phyloP scores from a whole-genome alignment of 1,284 basidiomycete genomes.

The Trametes polyzona region DNA sequence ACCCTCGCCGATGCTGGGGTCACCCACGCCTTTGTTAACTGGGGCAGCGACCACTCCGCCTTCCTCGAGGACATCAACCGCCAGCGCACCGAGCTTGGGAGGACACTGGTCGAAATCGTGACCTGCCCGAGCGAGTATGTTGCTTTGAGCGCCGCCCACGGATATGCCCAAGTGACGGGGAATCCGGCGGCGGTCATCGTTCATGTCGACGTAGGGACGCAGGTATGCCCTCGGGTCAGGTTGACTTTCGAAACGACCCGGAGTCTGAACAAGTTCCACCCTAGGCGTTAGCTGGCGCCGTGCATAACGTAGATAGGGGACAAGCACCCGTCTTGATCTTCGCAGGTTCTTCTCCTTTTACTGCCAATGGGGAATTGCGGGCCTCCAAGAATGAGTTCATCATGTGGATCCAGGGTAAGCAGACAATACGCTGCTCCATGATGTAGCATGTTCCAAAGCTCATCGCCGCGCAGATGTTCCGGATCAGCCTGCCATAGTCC shows the following conservation, averaged over 20 bases:
- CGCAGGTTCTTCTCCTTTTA: slow-evolving; percentile 68
- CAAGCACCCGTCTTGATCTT: slow-evolving; percentile 71
- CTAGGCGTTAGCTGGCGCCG: slow-evolving; percentile 54
- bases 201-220: slow-evolving; percentile 75
- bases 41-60: slow-evolving; percentile 76
- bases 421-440: too few species aligned
- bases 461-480: slow-evolving; percentile 52
- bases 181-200: slow-evolving; percentile 72
- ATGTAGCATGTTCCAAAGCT: background rate
- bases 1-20: slow-evolving; percentile 63
- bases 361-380: slow-evolving; percentile 54
- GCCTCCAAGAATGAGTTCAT: slow-evolving; percentile 76
- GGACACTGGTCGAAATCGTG: slow-evolving; percentile 52
- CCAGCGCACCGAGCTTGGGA: slow-evolving; percentile 48
- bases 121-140: slow-evolving; percentile 81
- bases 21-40: slow-evolving; percentile 74
- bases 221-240: slow-evolving; percentile 43
- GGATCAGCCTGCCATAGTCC: slow-evolving; percentile 67
- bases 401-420: slow-evolving; percentile 67
- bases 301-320: slow-evolving; percentile 70
- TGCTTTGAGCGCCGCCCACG: slow-evolving; percentile 71
- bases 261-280: background rate
- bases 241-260: background rate
- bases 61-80: slow-evolving; percentile 68
- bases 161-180: slow-evolving; percentile 66